phyloP scores from a whole-genome alignment of 441 rosid species.

The Gossypium schwendimanii region DNA sequence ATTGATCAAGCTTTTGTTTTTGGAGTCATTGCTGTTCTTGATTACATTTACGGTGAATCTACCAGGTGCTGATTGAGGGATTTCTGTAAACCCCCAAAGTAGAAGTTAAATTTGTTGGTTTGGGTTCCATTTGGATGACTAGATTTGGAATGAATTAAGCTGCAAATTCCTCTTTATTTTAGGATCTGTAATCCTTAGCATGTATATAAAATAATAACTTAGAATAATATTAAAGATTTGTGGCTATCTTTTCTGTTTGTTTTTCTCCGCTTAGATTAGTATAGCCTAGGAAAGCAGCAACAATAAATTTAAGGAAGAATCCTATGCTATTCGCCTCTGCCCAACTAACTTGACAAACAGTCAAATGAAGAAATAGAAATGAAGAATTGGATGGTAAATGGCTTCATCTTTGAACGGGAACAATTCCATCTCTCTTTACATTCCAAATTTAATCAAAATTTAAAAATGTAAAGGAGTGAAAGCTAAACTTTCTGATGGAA shows the following conservation, averaged over 20 bases:
- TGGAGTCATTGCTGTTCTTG: slow-evolving; percentile 67
- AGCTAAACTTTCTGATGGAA: background rate
- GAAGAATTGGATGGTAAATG: too few relatives aligned
- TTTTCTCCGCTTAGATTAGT: background rate
- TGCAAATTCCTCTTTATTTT: background rate
- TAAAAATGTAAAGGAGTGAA: background rate
- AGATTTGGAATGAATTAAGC: background rate
- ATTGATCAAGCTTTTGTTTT: slow-evolving; percentile 70
- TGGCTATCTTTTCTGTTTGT: too few relatives aligned
- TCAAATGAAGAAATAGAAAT: too few relatives aligned
- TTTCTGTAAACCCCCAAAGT: background rate
- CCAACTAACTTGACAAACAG: background rate
- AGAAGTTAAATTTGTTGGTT: background rate
- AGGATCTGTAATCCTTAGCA: background rate
- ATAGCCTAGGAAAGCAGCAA: background rate
- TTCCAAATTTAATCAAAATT: too few relatives aligned
- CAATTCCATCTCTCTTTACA: too few relatives aligned
- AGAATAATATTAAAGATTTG: too few relatives aligned
- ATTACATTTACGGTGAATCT: slow-evolving; percentile 68
- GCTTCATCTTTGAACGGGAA: too few relatives aligned
- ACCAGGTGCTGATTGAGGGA: slow-evolving; percentile 37
- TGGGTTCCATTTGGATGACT: background rate
- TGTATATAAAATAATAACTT: background rate
- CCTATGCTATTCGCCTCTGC: background rate
- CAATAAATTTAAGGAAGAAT: background rate